Base-by-base conservation (phyloP, 2,329 filamentous ascomycete species). In the Monilinia fructicola region DNA sequence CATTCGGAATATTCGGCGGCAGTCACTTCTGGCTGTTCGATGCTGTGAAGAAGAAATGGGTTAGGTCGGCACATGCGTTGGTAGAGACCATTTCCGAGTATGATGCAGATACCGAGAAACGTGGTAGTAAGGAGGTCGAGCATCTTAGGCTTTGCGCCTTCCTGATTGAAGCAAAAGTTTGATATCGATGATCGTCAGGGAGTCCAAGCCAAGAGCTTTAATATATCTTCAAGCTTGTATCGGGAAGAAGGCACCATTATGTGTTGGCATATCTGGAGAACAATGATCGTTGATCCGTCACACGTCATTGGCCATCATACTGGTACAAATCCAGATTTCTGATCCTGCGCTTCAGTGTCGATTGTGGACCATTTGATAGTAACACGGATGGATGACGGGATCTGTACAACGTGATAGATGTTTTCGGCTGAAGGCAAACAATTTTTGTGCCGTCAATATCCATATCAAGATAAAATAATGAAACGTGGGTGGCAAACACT, bases 71-170 rank as follows among this genome's bases (percentile, higher is more conserved):
- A 38, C 14, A 61, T 26, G n/a, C 5, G 58, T 35, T 50, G 58
- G 16, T 23, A 50, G 9, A 61, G n/a, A 3, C 35, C 58, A 40
- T 46, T 52, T 48, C 54, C 54, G 11, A 65, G 54, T 26, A 65
- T 61, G 14, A 65, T 46, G n/a, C 42, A 16, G 16, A 35, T 14
- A 9, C 64, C 64, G 23, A 65, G 54, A 4, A 65, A 35, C 9
- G 60, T 14, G n/a, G 64, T 61, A 6, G 64, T 48, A 40, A 65
- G 12, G 14, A 65, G 18, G 26, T 65, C 54, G 35, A 65, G 55
- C 64, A 65, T 65, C 38, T 35, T 50, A 52, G 44, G 35, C 54
- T 59, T 65, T n/a, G 14, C 12, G 4, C 21, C 26, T 21, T 4
- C 40, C 26, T 21, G 18, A 26, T 53, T 31, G 38, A 23, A 26